A percentile compares a stretch with the other conserved stretches of the same genome.
These are phyloP conservation scores for Lupinus albus DNA, from an alignment of 306 rosid genomes.

Conservation along the genomic window DNA sequence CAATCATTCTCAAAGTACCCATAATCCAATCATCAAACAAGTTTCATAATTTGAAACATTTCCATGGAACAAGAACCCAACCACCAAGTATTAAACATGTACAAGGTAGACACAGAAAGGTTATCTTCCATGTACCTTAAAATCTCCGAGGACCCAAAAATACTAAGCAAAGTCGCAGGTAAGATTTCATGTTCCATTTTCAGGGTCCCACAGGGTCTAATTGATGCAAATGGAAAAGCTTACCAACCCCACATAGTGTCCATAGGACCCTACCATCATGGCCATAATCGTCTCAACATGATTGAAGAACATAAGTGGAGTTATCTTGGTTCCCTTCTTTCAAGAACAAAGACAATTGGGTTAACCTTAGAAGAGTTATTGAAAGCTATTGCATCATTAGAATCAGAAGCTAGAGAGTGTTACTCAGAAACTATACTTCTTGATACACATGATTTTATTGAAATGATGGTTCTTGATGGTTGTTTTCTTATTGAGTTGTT, in stretches of 20 bases:
- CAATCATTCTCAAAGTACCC: no score
- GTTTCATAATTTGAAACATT: slow-evolving; percentile 32
- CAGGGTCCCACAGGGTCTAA: slow-evolving; percentile 55
- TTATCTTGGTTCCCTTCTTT: slow-evolving; percentile 49
- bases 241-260: slow-evolving; percentile 69
- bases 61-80: slow-evolving; percentile 18
- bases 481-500: slow-evolving; percentile 65
- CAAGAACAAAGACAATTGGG: slow-evolving; percentile 28
- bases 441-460: slow-evolving; percentile 43
- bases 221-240: slow-evolving; percentile 53
- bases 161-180: slow-evolving; percentile 55
- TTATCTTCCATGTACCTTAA: slow-evolving; percentile 46
- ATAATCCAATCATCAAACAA: neutral
- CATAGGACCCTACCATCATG: slow-evolving; percentile 66
- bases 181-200: slow-evolving; percentile 58
- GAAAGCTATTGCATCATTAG: slow-evolving; percentile 37
- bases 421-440: slow-evolving; percentile 56
- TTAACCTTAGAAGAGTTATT: slow-evolving; percentile 31
- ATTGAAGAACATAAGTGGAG: slow-evolving; percentile 68
- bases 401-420: slow-evolving; percentile 53
- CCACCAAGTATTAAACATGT: slow-evolving; percentile 32
- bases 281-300: slow-evolving; percentile 50
- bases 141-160: slow-evolving; percentile 53
- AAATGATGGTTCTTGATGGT: slow-evolving; percentile 70
- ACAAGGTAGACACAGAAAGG: slow-evolving; percentile 43